Evolutionary conservation across 1,139 yeast species (phyloP), one percentile per base, ranked within the genome.

Genomic region (Zygoascus sp.): DNA sequence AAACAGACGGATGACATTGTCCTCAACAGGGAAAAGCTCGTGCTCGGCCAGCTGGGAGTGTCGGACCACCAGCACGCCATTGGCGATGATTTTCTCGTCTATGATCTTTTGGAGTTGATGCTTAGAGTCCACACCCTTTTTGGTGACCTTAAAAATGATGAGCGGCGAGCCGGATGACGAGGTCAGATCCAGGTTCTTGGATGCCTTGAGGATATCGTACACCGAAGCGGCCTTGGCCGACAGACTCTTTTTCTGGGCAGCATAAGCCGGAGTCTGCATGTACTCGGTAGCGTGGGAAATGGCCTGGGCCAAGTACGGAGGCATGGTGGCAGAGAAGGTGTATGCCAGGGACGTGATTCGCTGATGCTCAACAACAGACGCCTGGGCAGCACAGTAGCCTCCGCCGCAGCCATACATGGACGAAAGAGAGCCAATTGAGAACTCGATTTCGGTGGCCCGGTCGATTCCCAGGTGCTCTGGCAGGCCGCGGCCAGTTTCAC

Each of bases 271-370:
- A 15, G 50, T 48, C 6, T 40, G 35, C 40, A 54, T 48, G 34
- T 47, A 39, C 9, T 71, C 64, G 42, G 89, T 70, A 2, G 82
- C 81, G 46, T 76, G 76, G 1, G 86, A 76, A 0, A 83, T 79
- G n/a, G 81, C 82, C 50, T 75, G 77, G 1, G 96, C 96, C 42
- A 89, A 77, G 65, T 85, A 90, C 15, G 97, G 95, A 11, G 98
- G 97, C 63, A 92, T 77, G 2, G 97, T 80, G 8, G 99, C 99
- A 62, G 95, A 84, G 63, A 88, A 92, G 51, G 94, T 94, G 62
- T 88, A 92, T 2, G 96, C 96, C 56, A 77, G 74, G 8, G 96
- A 86, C 27, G 89, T 86, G 59, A 90, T 83, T 62, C 95, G 81
- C 73, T 94, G 98, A 67, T 92, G 96, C 58, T 83, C 85, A 39